Conservation (phyloP, 306 rosid species). For the Castanea crenata region DNA sequence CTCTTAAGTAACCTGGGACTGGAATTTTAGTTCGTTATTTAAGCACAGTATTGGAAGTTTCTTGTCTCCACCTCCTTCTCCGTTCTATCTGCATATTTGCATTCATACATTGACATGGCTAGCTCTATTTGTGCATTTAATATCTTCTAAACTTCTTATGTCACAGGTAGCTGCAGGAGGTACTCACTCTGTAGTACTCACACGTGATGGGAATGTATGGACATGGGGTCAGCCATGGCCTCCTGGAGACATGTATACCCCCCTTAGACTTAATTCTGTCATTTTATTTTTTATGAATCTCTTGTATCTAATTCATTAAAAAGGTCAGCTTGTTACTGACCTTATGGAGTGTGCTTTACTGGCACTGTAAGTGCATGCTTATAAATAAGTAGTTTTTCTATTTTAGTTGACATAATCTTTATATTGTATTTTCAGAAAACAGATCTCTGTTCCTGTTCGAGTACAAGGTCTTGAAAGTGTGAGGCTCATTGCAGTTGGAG, state of each 20-base stretch:
- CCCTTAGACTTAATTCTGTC: conserved; percentile 11
- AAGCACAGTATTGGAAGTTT: neutral
- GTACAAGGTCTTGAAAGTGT: conserved; percentile 96
- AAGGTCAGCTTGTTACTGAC: neutral
- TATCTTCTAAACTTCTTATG: conserved; percentile 12
- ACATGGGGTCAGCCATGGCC: conserved; percentile 99
- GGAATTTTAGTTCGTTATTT: neutral
- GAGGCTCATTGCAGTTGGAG: conserved; percentile 93
- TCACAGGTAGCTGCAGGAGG: conserved; percentile 98
- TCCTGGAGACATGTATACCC: conserved; percentile 91
- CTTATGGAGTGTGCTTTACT: neutral
- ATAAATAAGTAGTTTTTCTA: conserved; percentile 14
- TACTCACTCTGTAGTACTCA: conserved; percentile 97
- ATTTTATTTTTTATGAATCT: conserved; percentile 4
- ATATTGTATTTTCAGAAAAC: conserved; percentile 49
- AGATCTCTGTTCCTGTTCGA: conserved; percentile 89
- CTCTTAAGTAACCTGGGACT: neutral
- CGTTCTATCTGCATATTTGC: neutral
- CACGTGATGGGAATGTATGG: conserved; percentile 96
- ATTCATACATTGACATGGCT: conserved; percentile 5
- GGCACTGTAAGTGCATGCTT: conserved; percentile 1
- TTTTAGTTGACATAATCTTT: conserved; percentile 13
- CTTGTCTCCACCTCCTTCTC: neutral
- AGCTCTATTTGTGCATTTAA: neutral
- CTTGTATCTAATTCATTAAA: neutral